Evolutionary conservation across 805 yeast species (phyloP), one percentile per base, ranked within the genome.

Genomic region (Saccharomycopsis capsularis): DNA sequence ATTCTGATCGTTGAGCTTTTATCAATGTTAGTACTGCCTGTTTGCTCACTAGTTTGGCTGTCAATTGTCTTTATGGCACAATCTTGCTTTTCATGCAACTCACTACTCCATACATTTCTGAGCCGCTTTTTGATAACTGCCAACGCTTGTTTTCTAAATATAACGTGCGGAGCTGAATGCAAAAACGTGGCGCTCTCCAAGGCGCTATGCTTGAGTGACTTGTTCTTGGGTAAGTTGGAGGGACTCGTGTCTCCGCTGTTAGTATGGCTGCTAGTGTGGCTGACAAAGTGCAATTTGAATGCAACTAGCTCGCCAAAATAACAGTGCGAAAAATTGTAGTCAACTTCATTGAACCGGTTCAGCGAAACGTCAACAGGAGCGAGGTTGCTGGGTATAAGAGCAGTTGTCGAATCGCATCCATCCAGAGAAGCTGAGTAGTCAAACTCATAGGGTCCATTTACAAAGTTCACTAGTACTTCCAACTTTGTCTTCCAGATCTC

Each of bases 401-500:
- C 38, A 3, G 50, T 43, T 23, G 25, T 32, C 6, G 4, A 37
- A 11, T 16, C 32, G 21, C 9, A 13, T 5, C 16, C 39, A 23
- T 18, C 15, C 11, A 6, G 9, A 11, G 54, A 51, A 23, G 41
- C 18, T 7, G 51, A 42, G 29, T 46, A 52, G 21, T 68, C 66
- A 49, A 64, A 57, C 3, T 39, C 42, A 48, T 66, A 65, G 2
- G 69, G 67, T 0, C 69, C 70, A 48, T 63, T 61, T 3, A 65
- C 63, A 38, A 50, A 37, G 42, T 59, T 49, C 0, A 63, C 60
- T 51, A 66, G 56, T 2, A 64, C 43, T n/a, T 55, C 56, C 13
- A 68, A 44, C 29, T 63, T 56, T 32, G 68, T 67, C 7, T 50
- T 47, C 85, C 85, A 80, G 0, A 65, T 48, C 0, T 50, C 38